These are phyloP conservation scores for Hanseniaspora thailandica DNA, from an alignment of 805 yeast genomes.

Conservation along the genomic window DNA sequence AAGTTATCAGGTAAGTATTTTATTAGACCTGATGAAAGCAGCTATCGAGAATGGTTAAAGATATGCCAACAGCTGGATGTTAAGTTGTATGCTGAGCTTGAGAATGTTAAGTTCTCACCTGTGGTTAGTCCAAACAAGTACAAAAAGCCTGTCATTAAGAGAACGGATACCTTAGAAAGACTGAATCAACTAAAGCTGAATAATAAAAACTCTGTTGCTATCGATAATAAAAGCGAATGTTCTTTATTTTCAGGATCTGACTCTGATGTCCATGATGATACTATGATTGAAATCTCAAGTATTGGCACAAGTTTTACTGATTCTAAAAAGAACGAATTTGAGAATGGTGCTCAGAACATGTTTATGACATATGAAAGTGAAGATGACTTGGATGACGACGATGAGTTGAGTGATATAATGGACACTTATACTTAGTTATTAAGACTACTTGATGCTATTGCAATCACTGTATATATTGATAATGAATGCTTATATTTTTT, in stretches of 20 bases:
- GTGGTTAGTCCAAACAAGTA: no score
- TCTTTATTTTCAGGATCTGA: background rate
- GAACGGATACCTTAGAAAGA: constrained; percentile 9
- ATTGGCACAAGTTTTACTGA: background rate
- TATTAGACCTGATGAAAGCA: background rate
- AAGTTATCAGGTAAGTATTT: background rate
- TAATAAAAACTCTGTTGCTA: background rate
- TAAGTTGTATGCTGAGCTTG: background rate
- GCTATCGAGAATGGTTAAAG: background rate
- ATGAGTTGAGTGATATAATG: constrained; percentile 8
- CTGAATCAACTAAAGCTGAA: background rate
- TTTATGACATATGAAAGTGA: background rate
- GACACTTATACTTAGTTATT: background rate
- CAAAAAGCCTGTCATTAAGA: background rate
- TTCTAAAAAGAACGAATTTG: constrained; percentile 1
- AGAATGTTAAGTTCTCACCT: background rate
- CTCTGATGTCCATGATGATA: background rate
- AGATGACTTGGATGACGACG: background rate
- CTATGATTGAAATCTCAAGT: background rate
- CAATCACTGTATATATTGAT: no score
- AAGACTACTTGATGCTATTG: no score
- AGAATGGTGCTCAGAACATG: background rate
- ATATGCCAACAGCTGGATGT: background rate
- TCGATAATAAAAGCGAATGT: background rate
- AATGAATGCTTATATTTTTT: no score